Base-by-base conservation (phyloP, 2,329 filamentous ascomycete genomes). In the Diaporthe eres region DNA sequence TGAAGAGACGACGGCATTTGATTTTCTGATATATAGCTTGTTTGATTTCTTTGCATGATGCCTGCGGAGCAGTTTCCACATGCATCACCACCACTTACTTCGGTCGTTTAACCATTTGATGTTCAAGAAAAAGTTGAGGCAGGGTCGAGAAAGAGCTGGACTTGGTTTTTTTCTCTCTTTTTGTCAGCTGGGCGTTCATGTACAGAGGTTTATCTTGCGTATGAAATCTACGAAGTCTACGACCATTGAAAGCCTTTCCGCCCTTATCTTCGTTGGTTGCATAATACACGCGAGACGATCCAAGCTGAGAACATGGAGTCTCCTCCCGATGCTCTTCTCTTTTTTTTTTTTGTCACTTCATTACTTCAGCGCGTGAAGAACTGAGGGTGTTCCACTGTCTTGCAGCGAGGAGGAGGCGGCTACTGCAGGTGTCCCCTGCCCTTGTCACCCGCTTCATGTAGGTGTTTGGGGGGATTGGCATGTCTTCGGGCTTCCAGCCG, bases 91-190 rank as follows among this genome's bases (percentile, higher is more conserved):
- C 25, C 63, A 25, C 17, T 55, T 25, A 63, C 22, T 22, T 22
- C 34, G 53, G 39, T 44, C 34, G 53, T 71, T 55, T 51, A 57
- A 74, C 53, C 53, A 71, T 37, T 61, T 74, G 39, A 74, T 34
- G 73, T 71, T 60, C 61, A 63, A 74, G 47, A 28, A 74, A 74
- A 74, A 61, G 73, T 71, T 58, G 28, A 51, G 31, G 49, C n/a
- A 39, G 25, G 60, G 31, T 34, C 42, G 44, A 53, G 63, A 44
- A 49, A 60, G 51, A 60, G 63, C 19, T 61, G 42, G 55, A n/a
- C 7, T 53, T n/a, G 37, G 17, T n/a, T 42, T 53, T 39, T 15
- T 19, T 65, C 12, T 55, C 9, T 19, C 0, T 34, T 34, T 34
- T 34, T 34, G 34, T 42, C 5, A 55, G 34, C 47, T 55, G n/a